These are phyloP conservation scores for Globisporangium barbulae DNA, from an alignment of 352 stramenopile species.

Conservation along the genomic window DNA sequence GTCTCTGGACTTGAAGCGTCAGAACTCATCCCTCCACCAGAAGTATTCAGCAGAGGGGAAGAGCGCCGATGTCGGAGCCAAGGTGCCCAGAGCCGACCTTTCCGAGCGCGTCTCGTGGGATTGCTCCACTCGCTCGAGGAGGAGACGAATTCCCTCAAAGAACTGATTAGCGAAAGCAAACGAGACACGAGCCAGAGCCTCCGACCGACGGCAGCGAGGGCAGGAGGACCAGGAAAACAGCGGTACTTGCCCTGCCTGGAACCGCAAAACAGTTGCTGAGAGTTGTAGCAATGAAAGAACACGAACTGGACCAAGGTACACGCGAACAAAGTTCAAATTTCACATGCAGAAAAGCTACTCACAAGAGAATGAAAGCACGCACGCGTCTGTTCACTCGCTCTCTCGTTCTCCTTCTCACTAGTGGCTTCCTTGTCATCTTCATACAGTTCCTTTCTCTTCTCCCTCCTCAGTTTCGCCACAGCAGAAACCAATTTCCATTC, in stretches of 20 bases:
- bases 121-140: slow-evolving; percentile 69
- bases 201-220: slow-evolving; percentile 2
- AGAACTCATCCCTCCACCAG: background rate
- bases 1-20: background rate
- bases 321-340: slow-evolving; percentile 9
- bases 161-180: slow-evolving; percentile 16
- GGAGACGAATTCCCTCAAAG: slow-evolving; percentile 52
- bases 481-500: background rate
- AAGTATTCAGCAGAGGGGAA: background rate
- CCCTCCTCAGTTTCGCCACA: background rate
- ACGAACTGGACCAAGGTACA: background rate
- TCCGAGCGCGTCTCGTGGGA: slow-evolving; percentile 56
- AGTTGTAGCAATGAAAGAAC: background rate
- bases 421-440: background rate
- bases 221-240: background rate
- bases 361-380: background rate
- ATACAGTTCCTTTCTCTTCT: background rate
- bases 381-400: background rate
- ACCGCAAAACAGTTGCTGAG: background rate
- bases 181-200: background rate
- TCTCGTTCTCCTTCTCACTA: background rate
- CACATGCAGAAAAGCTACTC: background rate
- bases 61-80: slow-evolving; percentile 18
- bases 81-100: slow-evolving; percentile 26
- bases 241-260: slow-evolving; percentile 11